phyloP scores from a whole-genome alignment of 2,329 filamentous ascomycete species.

The Paecilomyces niveus region DNA sequence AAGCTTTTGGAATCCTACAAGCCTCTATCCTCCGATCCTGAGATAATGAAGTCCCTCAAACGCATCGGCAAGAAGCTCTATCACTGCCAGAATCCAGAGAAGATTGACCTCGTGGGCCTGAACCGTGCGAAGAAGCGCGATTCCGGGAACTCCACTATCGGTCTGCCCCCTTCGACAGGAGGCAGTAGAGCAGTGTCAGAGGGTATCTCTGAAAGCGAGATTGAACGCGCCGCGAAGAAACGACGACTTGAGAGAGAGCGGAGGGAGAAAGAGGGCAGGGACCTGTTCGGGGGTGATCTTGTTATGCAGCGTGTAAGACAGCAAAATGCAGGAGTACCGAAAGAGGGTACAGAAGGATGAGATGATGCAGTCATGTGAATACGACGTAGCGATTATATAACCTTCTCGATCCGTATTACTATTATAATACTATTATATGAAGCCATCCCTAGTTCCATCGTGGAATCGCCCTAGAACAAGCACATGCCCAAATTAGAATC shows the following conservation, averaged over 20 bases:
- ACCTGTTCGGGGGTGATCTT: constrained; percentile 32
- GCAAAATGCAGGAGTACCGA: neutral
- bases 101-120: constrained; percentile 32
- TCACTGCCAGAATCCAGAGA: constrained; percentile 43
- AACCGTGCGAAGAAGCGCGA: constrained; percentile 35
- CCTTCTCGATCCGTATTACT: neutral
- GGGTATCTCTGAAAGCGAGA: constrained; percentile 26
- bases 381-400: neutral
- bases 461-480: too few species aligned
- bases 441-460: too few species aligned
- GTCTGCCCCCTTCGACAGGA: constrained; percentile 16
- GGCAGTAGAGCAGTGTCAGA: constrained; percentile 8
- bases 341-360: neutral
- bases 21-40: constrained; percentile 28
- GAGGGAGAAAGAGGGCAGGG: constrained; percentile 13
- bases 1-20: constrained; percentile 33
- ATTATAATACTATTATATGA: neutral
- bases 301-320: constrained; percentile 18
- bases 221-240: constrained; percentile 34
- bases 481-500: too few species aligned
- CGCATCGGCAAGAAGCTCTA: constrained; percentile 44
- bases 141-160: constrained; percentile 19
- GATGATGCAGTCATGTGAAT: neutral
- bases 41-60: constrained; percentile 36
- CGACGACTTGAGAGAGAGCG: constrained; percentile 27